Evolutionary conservation across 768 basidiomycete genomes (phyloP).

Genomic region (Serendipita indica): DNA sequence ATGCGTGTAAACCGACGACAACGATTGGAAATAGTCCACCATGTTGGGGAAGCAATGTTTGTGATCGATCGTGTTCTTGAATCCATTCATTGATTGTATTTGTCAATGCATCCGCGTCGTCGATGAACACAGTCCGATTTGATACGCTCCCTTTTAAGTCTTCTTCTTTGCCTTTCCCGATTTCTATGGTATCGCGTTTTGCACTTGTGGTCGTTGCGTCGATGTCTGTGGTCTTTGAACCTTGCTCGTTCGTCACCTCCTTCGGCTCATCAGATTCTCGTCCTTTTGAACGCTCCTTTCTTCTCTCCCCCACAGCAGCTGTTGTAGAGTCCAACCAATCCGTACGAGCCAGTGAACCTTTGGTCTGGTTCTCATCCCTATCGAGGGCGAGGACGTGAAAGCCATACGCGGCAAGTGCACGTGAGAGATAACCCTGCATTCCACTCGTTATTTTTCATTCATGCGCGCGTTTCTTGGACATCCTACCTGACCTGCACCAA

Average conservation of each 20-base stretch:
- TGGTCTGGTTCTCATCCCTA: constrained; percentile 40
- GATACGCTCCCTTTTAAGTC: constrained; percentile 28
- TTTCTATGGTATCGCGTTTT: too few species aligned
- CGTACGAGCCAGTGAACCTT: constrained; percentile 22
- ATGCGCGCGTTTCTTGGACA: neutral
- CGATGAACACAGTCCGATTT: constrained; percentile 42
- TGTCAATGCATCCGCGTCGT: constrained; percentile 31
- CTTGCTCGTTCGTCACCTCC: neutral
- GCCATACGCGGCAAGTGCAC: constrained; percentile 24
- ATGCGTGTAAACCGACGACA: constrained; percentile 58
- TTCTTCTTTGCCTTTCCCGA: too few species aligned
- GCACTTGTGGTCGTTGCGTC: too few species aligned
- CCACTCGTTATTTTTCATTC: neutral
- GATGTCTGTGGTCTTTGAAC: neutral
- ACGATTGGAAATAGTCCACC: constrained; percentile 31
- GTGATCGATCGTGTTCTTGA: constrained; percentile 13
- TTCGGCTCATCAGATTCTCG: neutral
- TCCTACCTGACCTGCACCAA: constrained; percentile 57
- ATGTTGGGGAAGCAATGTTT: neutral
- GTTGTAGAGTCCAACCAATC: neutral
- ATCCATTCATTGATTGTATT: constrained; percentile 41
- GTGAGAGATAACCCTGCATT: constrained; percentile 47
- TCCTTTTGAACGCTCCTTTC: too few species aligned
- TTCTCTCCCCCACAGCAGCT: too few species aligned
- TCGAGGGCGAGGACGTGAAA: constrained; percentile 53